Percentiles rank a stretch among this genome's conserved stretches.
Conservation (phyloP, 176 grass and related monocot species). For the Triticum urartu region DNA sequence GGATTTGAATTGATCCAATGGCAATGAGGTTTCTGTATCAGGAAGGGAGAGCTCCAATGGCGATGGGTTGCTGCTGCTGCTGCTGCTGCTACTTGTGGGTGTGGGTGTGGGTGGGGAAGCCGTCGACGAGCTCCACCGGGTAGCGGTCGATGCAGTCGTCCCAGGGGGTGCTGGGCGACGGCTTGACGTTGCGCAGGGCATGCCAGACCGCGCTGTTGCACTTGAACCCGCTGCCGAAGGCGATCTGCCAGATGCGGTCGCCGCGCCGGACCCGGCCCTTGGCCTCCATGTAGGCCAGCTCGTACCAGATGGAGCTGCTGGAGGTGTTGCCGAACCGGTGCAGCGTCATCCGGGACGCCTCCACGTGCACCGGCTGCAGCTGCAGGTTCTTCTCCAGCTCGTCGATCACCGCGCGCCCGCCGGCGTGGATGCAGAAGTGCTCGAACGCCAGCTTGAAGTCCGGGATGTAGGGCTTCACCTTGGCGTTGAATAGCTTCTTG, state of each 20-base stretch:
- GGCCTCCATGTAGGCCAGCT: slow-evolving; percentile 85
- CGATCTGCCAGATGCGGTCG: slow-evolving; percentile 92
- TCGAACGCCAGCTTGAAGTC: slow-evolving; percentile 94
- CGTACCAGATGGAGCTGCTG: slow-evolving; percentile 96
- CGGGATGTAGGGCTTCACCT: slow-evolving; percentile 85
- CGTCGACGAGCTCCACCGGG: slow-evolving; percentile 77
- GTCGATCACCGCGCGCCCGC: slow-evolving; percentile 78
- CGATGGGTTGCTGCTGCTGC: slow-evolving; percentile 27
- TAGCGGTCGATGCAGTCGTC: slow-evolving; percentile 74
- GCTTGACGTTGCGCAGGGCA: slow-evolving; percentile 66
- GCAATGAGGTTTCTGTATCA: background rate
- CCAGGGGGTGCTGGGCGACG: slow-evolving; percentile 64
- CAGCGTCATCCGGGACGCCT: slow-evolving; percentile 90
- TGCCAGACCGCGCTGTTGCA: slow-evolving; percentile 95
- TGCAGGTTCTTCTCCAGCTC: slow-evolving; percentile 96
- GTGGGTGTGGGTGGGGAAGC: slow-evolving; percentile 38
- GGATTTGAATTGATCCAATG: slow-evolving; percentile 26
- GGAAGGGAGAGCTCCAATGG: background rate
- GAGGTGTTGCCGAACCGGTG: slow-evolving; percentile 91
- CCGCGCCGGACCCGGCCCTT: slow-evolving; percentile 74
- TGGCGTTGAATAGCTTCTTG: slow-evolving; percentile 81
- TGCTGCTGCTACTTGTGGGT: slow-evolving; percentile 36
- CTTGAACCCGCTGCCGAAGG: slow-evolving; percentile 93
- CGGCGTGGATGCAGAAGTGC: slow-evolving; percentile 97
- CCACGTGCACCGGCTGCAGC: slow-evolving; percentile 65